Percentiles rank a stretch among this genome's conserved stretches.
Evolutionary conservation across 352 stramenopile species (phyloP).

Genomic region (Stramenopiles sp.): DNA sequence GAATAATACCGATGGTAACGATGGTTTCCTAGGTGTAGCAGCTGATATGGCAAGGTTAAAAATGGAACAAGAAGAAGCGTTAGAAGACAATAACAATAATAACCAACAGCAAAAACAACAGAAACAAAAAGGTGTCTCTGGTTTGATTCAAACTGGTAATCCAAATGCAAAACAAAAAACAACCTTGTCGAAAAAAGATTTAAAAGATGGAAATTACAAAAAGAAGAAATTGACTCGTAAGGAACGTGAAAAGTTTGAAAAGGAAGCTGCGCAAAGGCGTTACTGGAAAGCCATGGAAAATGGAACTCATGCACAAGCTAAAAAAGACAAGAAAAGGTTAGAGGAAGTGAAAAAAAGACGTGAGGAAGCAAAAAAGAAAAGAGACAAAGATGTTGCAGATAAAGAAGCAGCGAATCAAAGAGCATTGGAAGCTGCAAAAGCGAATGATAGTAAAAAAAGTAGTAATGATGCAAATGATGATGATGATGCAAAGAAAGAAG

Average conservation of each 20-base stretch:
- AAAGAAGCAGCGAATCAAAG: constrained; percentile 22
- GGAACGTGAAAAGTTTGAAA: constrained; percentile 60
- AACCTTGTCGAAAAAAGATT: constrained; percentile 59
- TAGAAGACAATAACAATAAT: not conserved
- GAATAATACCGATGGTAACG: not conserved
- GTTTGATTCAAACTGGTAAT: constrained; percentile 51
- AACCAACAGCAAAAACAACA: constrained; percentile 14
- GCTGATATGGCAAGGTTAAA: not conserved
- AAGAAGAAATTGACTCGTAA: constrained; percentile 42
- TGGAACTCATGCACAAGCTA: constrained; percentile 49
- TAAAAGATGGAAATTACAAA: constrained; percentile 30
- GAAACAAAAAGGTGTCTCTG: constrained; percentile 43
- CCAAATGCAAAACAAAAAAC: constrained; percentile 39
- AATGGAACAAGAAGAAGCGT: not conserved
- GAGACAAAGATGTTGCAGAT: constrained; percentile 29
- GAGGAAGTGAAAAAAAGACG: constrained; percentile 47
- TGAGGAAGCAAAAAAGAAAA: constrained; percentile 46
- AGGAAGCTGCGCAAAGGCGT: constrained; percentile 37
- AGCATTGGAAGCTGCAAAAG: not conserved
- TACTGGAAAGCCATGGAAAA: constrained; percentile 60
- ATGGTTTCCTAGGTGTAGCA: not conserved
- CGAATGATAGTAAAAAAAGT: not conserved
- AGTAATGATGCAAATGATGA: not conserved
- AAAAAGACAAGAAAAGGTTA: constrained; percentile 52
- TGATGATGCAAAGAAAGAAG: not conserved